phyloP scores from a whole-genome alignment of 805 yeast genomes.

The Wickerhamomyces canadensis region DNA sequence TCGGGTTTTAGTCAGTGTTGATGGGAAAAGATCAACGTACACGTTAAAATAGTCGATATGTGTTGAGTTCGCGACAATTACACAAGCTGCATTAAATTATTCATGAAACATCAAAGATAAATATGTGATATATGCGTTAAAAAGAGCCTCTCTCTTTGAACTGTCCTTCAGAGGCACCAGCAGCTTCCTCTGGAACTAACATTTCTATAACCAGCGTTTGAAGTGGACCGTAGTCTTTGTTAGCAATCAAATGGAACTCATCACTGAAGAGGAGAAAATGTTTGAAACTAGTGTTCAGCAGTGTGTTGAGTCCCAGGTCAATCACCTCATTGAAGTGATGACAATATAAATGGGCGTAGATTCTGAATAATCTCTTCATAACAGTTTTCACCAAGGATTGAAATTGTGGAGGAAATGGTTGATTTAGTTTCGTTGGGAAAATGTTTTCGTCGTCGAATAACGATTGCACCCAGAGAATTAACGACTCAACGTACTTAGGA shows the following conservation, averaged over 20 bases:
- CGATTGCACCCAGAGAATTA: conserved; percentile 95
- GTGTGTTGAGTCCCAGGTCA: conserved; percentile 88
- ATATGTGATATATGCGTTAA: neutral
- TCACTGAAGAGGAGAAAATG: conserved; percentile 85
- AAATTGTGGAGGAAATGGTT: conserved; percentile 87
- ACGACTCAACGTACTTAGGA: conserved; percentile 88
- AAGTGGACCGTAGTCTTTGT: conserved; percentile 88
- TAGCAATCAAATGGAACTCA: conserved; percentile 72
- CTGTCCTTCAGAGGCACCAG: neutral
- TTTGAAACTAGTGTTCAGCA: conserved; percentile 88
- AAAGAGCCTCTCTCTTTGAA: neutral
- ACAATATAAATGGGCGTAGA: conserved; percentile 96
- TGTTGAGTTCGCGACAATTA: neutral
- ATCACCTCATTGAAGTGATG: conserved; percentile 95
- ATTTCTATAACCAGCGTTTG: conserved; percentile 65
- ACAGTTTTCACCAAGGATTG: conserved; percentile 76
- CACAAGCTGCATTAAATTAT: neutral
- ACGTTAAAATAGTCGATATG: too few species aligned
- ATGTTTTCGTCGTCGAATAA: conserved; percentile 84
- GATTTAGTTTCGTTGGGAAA: conserved; percentile 86
- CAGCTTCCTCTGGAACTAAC: conserved; percentile 15
- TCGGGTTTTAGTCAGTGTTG: neutral
- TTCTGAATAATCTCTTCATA: conserved; percentile 85
- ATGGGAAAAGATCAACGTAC: too few species aligned
- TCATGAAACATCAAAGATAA: neutral